Conservation (phyloP, 345 rosid genomes). For the Sisymbrium irio region DNA sequence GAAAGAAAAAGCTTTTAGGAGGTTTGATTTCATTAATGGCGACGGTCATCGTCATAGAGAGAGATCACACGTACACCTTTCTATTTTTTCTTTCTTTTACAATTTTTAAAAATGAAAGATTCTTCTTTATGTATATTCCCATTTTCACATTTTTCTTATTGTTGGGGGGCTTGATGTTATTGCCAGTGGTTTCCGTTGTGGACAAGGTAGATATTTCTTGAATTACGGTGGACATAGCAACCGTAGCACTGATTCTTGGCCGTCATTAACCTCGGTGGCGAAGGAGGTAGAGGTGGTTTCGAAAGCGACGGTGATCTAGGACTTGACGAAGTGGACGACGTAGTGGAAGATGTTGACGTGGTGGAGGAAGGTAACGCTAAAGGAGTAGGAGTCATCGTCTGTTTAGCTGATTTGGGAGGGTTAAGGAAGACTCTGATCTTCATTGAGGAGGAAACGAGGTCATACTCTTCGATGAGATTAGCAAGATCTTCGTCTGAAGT, state of each 20-base stretch:
- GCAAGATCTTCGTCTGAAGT: conserved; percentile 88
- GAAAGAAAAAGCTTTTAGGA: neutral
- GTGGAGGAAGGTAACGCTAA: conserved; percentile 5
- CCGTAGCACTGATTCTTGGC: conserved; percentile 42
- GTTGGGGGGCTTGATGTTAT: conserved; percentile 27
- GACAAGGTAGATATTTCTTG: conserved; percentile 54
- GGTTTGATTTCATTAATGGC: conserved; percentile 35
- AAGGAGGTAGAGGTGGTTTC: conserved; percentile 42
- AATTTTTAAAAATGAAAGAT: neutral
- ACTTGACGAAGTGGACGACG: conserved; percentile 41
- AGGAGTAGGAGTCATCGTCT: conserved; percentile 25
- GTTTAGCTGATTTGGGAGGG: conserved; percentile 31
- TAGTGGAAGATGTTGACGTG: conserved; percentile 34
- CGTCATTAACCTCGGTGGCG: conserved; percentile 27
- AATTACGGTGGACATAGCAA: conserved; percentile 52
- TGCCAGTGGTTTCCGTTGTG: conserved; percentile 85
- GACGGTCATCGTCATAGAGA: conserved; percentile 20
- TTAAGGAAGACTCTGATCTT: conserved; percentile 86
- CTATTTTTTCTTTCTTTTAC: conserved; percentile 26
- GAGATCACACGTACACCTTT: conserved; percentile 27
- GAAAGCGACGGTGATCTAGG: conserved; percentile 39
- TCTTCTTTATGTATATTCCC: neutral
- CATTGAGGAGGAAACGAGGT: conserved; percentile 38
- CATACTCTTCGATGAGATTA: conserved; percentile 87
- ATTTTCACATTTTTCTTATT: conserved; percentile 4